A percentile compares a stretch with the other conserved stretches of the same genome.
Conservation (phyloP, 805 yeast species). For the Metschnikowia santaceciliae region DNA sequence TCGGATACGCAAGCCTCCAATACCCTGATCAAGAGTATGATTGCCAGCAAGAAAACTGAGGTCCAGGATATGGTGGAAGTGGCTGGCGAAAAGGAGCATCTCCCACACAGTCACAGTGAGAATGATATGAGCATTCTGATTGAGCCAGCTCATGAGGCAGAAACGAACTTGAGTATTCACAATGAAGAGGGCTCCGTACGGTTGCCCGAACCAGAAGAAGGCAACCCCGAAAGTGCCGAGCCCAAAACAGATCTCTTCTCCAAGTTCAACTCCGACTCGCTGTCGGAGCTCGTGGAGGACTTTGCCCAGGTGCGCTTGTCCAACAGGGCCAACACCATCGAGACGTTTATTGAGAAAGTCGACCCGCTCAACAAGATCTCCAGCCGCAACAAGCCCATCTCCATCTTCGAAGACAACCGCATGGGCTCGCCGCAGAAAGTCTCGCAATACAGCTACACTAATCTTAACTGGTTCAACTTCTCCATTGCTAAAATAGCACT, state of each 20-base stretch:
- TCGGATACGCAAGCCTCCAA: not conserved
- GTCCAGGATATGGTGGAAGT: not conserved
- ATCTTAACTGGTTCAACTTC: constrained; percentile 38
- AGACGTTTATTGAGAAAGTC: constrained; percentile 34
- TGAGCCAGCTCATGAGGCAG: not conserved
- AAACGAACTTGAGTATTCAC: not conserved
- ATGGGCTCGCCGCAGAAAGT: constrained; percentile 36
- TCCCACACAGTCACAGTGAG: not conserved
- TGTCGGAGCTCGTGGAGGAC: constrained; percentile 16
- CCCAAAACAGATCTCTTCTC: constrained; percentile 6
- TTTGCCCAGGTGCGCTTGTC: constrained; percentile 18
- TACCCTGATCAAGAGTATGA: not conserved
- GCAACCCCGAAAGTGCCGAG: not conserved
- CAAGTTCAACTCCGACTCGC: constrained; percentile 7
- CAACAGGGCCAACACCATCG: constrained; percentile 22
- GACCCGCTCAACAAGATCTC: constrained; percentile 40
- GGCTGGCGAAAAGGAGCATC: not conserved
- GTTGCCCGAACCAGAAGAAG: not conserved
- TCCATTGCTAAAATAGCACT: constrained; percentile 26
- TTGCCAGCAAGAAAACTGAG: not conserved
- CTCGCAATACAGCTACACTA: constrained; percentile 29
- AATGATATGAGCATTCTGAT: not conserved
- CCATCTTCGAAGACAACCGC: constrained; percentile 36
- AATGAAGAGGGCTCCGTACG: not conserved
- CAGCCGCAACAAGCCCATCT: constrained; percentile 30